Conservation (phyloP, 371 early-diverging fungal genomes). For the Syncephalis plumigaleata region DNA sequence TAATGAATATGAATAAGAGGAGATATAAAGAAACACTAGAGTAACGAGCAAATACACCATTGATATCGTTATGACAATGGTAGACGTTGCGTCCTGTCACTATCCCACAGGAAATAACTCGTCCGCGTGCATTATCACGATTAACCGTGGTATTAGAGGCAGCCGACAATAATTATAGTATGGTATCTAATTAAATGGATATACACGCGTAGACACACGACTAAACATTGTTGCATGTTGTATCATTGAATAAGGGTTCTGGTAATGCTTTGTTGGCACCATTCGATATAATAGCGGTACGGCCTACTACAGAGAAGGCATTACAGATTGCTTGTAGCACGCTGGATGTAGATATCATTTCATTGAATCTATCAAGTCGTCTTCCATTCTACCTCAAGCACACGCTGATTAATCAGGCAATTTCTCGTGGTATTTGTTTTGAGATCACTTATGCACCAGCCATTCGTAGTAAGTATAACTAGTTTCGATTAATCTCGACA, state of each 20-base stretch:
- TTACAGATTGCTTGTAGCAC: conserved; percentile 59
- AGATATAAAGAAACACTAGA: background rate
- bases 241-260: background rate
- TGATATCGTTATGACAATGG: conserved; percentile 7
- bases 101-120: conserved; percentile 13
- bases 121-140: conserved; percentile 33
- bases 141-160: conserved; percentile 42
- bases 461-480: conserved; percentile 30
- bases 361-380: conserved; percentile 58
- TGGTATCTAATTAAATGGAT: conserved; percentile 17
- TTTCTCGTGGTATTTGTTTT: conserved; percentile 65
- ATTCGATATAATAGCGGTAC: conserved; percentile 73
- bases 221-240: no score
- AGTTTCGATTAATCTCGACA: background rate
- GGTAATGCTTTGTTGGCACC: conserved; percentile 21
- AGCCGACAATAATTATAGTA: conserved; percentile 34
- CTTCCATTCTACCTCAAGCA: conserved; percentile 55
- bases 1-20: conserved; percentile 7
- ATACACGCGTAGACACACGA: background rate
- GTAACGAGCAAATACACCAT: background rate
- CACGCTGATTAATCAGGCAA: conserved; percentile 43
- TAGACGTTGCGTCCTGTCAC: conserved; percentile 25
- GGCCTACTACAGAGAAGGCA: conserved; percentile 57
- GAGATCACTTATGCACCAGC: conserved; percentile 71
- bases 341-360: conserved; percentile 75